Evolutionary conservation across 2,329 filamentous ascomycete species (phyloP), one percentile per base, ranked within the genome.

Genomic region (Aspergillus hortae): DNA sequence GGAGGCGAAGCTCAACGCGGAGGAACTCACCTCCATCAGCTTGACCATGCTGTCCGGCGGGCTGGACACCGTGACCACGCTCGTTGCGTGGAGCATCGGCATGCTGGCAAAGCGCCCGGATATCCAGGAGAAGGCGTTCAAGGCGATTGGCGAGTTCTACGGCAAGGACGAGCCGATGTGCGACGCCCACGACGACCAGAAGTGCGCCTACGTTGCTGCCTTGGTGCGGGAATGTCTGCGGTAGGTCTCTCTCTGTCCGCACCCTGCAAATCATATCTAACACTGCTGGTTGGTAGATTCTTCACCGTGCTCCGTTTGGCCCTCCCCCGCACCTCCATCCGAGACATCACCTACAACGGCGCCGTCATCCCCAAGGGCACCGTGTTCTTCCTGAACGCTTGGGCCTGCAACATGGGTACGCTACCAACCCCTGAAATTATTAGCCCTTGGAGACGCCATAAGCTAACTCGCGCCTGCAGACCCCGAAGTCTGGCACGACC

Each of bases 31-130:
- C 0, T 84, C 80, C 0, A 87, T 87, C 59, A 85, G 81, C 55
- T 67, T 88, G 55, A 87, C 84, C 1, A 88, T 88, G 85, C 71
- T 88, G 4, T 84, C 82, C 0, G 85, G 84, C 0, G 85, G 85
- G 0, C 71, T 88, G 3, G 85, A 88, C 56, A 88, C 85, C 0
- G 78, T 88, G 33, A 86, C 83, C 1, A 87, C 84, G 0, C 73
- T 85, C 4, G 79, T 87, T 1, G 81, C 83, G 4, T 87, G 84
- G 84, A 84, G 81, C 59, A 76, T 87, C 46, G 82, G 79, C 0
- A 72, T 85, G 25, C 69, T 88, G 3, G 77, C 83, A 0, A 77
- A 82, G 43, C 75, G 82, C 19, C 80, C 79, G 0, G 83, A 87
- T 51, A 77, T 88, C 5, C 85, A 88, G 58, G 73, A 81, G 5